Percentiles rank a stretch among this genome's conserved stretches.
These are phyloP conservation scores for Conoideocrella luteorostrata DNA, from an alignment of 2,329 filamentous ascomycete species.

Conservation along the genomic window DNA sequence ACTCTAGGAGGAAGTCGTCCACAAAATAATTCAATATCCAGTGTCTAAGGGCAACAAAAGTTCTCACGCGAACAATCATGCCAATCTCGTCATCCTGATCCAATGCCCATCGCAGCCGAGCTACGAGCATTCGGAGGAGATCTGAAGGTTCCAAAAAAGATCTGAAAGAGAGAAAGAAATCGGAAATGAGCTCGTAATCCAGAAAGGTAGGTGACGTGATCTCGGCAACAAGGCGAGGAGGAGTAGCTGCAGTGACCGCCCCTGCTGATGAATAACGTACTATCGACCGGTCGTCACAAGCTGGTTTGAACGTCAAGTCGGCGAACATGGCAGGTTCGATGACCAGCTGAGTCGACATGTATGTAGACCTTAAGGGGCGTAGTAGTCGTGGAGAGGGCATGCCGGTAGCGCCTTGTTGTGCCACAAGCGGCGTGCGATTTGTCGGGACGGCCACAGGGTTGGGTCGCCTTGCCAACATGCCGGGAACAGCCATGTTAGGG, in stretches of 20 bases:
- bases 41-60: conserved; percentile 90
- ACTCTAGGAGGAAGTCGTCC: conserved; percentile 82
- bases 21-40: conserved; percentile 98
- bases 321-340: conserved; percentile 79
- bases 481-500: conserved; percentile 18
- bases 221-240: conserved; percentile 84
- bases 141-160: conserved; percentile 73
- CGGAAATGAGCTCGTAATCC: conserved; percentile 93
- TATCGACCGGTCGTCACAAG: conserved; percentile 70
- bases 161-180: conserved; percentile 95
- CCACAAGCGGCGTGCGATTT: conserved; percentile 21
- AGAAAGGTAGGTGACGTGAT: conserved; percentile 94
- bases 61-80: conserved; percentile 88
- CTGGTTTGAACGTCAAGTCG: conserved; percentile 67
- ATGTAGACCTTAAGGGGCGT: conserved; percentile 37
- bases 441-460: conserved; percentile 32
- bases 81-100: conserved; percentile 74
- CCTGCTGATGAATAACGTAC: conserved; percentile 73
- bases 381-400: conserved; percentile 32
- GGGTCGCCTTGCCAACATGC: conserved; percentile 26
- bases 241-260: conserved; percentile 82
- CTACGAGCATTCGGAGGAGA: conserved; percentile 76
- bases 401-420: conserved; percentile 16
- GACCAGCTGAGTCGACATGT: conserved; percentile 40
- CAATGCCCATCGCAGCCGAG: conserved; percentile 81